Percentiles rank a stretch among this genome's conserved stretches.
These are phyloP conservation scores for Rossbeevera mucosa DNA, from an alignment of 768 basidiomycete species.

Conservation along the genomic window DNA sequence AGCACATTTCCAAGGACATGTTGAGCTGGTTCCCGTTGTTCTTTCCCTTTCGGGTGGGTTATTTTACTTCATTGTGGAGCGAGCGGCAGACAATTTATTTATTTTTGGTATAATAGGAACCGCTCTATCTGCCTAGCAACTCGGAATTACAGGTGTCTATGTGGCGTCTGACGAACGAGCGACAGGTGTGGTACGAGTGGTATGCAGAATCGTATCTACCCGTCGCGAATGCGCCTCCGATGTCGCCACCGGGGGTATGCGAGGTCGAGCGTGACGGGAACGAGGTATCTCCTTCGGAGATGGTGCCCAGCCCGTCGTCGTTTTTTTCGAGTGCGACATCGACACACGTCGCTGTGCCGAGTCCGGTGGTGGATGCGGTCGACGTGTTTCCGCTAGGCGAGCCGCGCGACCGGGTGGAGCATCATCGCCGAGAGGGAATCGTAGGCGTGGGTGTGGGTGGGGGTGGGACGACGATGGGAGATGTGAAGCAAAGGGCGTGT, in stretches of 20 bases:
- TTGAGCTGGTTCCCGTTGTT: conserved; percentile 98
- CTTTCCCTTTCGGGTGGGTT: conserved; percentile 83
- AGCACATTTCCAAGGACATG: conserved; percentile 90
- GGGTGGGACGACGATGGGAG: conserved; percentile 42
- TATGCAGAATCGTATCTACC: conserved; percentile 89
- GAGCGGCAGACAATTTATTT: not conserved
- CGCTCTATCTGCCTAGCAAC: conserved; percentile 87
- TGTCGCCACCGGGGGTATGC: not conserved
- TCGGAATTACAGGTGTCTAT: conserved; percentile 90
- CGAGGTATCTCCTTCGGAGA: not conserved
- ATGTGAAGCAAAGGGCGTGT: conserved; percentile 22
- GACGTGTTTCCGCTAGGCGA: conserved; percentile 36
- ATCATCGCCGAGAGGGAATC: conserved; percentile 2
- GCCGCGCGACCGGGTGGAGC: conserved; percentile 6
- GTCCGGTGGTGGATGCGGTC: conserved; percentile 68
- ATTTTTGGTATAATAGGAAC: conserved; percentile 52
- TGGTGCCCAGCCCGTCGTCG: conserved; percentile 12
- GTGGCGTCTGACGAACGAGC: conserved; percentile 88
- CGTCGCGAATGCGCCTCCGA: conserved; percentile 37
- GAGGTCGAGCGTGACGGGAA: not conserved
- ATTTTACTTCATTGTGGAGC: not conserved
- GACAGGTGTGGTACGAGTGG: conserved; percentile 99
- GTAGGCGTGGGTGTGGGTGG: not conserved
- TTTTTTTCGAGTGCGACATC: conserved; percentile 22
- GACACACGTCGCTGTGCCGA: conserved; percentile 40